Evolutionary conservation across 2,329 filamentous ascomycete genomes (phyloP).

Genomic region (Ascochyta rabiei): DNA sequence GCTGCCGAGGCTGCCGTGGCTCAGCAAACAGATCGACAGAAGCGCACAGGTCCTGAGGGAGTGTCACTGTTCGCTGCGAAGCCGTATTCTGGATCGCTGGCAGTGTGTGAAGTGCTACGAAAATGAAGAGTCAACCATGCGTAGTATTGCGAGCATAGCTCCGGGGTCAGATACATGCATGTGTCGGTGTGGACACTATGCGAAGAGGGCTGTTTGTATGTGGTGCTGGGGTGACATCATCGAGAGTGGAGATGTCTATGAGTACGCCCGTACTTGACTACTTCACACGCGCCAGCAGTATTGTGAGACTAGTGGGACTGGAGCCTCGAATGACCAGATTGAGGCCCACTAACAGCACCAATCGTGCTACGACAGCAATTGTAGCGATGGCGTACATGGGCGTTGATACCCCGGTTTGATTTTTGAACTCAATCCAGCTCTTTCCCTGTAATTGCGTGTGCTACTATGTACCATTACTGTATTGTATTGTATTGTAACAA

Average conservation of each 20-base stretch:
- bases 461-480: background rate
- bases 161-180: background rate
- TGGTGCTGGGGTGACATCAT: slow-evolving; percentile 17
- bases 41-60: background rate
- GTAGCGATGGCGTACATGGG: background rate
- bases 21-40: background rate
- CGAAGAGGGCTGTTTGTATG: slow-evolving; percentile 1
- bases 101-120: slow-evolving; percentile 23
- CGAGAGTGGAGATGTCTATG: background rate
- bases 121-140: slow-evolving; percentile 4
- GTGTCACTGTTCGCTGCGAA: slow-evolving; percentile 13
- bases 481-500: too few species aligned
- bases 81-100: slow-evolving; percentile 22
- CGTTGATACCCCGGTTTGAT: background rate
- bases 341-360: background rate
- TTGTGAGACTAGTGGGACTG: background rate
- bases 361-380: background rate
- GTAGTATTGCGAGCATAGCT: background rate
- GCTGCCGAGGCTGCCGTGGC: slow-evolving; percentile 4
- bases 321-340: background rate
- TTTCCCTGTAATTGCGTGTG: background rate
- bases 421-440: background rate
- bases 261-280: background rate
- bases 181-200: slow-evolving; percentile 2
- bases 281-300: background rate